Evolutionary conservation across 148 eudicot species (phyloP), one percentile per base, ranked within the genome.

Genomic region (Gaultheria prostrata): DNA sequence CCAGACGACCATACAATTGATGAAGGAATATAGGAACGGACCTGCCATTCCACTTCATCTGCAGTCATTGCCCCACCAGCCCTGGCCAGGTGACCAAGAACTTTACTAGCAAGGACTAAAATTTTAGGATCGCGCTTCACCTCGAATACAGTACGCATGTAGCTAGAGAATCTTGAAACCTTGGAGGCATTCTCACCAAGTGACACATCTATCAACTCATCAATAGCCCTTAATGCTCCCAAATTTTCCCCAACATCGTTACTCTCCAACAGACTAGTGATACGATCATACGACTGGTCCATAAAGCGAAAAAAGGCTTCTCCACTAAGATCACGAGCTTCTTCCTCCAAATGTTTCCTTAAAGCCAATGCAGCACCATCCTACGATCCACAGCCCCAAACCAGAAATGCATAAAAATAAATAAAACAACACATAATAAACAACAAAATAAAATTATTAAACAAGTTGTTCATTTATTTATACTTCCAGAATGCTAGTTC

Each of bases 61-160:
- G 98, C 98, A 20, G 99, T 93, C 98, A 94, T 92, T 84, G 99
- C 98, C 78, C 99, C 98, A 83, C 99, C 99, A 77, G 90, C 90
- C 87, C 95, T 89, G 76, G 98, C 99, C 71, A 97, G 87, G 84
- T 97, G 98, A 65, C 99, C 99, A 85, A 97, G 90, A 84, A 97
- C 98, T 89, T 89, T 92, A 86, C 99, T 97, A 10, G 97, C 94
- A 87, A 94, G 93, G 75, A 92, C 84, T 80, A 97, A 86, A 70
- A 93, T 91, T 76, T 97, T 98, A 81, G 93, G 92, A 79, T 94
- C 97, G 83, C 95, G 95, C 87, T 97, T 97, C 82, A 88, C 77
- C 90, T 93, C 98, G 70, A 97, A 94, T 26, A 92, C 95, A 50
- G 88, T 89, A 56, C 98, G 91, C 88, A 94, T 94, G 84, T 97